phyloP scores from a whole-genome alignment of 2,329 filamentous ascomycete species.

The Sporothrix curviconia region DNA sequence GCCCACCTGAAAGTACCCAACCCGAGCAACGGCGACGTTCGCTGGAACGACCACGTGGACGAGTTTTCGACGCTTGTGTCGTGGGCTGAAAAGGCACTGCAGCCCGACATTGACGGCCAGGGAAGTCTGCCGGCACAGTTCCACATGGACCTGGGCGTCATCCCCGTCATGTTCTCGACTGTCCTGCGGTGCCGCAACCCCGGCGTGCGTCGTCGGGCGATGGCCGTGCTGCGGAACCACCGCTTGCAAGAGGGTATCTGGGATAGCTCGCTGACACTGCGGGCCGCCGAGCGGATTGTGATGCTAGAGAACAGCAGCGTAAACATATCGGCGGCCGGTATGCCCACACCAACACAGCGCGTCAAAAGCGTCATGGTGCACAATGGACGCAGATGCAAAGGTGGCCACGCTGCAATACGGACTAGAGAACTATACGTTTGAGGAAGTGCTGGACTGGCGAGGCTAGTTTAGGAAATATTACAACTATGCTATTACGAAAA shows the following conservation, averaged over 20 bases:
- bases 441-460: background rate
- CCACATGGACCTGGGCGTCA: slow-evolving; percentile 17
- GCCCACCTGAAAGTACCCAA: background rate
- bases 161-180: slow-evolving; percentile 13
- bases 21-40: background rate
- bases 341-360: background rate
- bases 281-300: slow-evolving; percentile 5
- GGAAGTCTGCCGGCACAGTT: background rate
- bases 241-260: slow-evolving; percentile 16
- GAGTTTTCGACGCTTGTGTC: background rate
- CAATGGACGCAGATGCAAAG: slow-evolving; percentile 1
- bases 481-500: too few relatives aligned
- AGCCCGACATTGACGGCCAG: background rate
- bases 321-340: background rate
- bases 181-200: slow-evolving; percentile 10
- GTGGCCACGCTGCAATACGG: slow-evolving; percentile 1
- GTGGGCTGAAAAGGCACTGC: slow-evolving; percentile 1
- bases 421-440: background rate
- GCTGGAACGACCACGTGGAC: background rate
- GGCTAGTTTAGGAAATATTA: too few relatives aligned
- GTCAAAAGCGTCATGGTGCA: slow-evolving; percentile 1
- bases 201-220: slow-evolving; percentile 9
- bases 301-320: slow-evolving; percentile 2
- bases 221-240: slow-evolving; percentile 3
- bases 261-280: slow-evolving; percentile 5